Evolutionary conservation across 2,329 filamentous ascomycete species (phyloP), one percentile per base, ranked within the genome.

Genomic region (Aspergillus phoenicis): DNA sequence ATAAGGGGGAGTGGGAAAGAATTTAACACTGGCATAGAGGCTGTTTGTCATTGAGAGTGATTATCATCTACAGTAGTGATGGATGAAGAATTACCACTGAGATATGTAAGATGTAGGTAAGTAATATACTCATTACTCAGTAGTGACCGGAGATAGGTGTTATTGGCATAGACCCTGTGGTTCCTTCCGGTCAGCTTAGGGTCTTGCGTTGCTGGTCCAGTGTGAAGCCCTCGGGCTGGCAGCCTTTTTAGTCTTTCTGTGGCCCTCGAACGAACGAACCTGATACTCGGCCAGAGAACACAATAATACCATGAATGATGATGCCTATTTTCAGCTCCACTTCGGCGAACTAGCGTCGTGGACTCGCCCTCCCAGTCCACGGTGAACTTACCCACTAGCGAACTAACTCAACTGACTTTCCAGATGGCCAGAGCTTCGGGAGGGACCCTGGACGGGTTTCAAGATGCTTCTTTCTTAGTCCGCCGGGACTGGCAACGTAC

Each of bases 381-480:
- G 24, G 49, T 55, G 58, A 53, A 28, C 58, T 59, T 54, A 48
- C 48, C 39, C 48, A 61, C 61, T 63, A 43, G 48, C 52, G 49
- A 57, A 56, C 45, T 53, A 54, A 60, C 30, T 58, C 60, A 48
- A 56, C 57, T 55, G 60, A 51, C 58, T 61, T 54, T 56, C 41
- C 33, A 43, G 54, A 66, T 68, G 66, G 64, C 62, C 66, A 66
- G 66, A 68, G 66, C 66, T 68, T 64, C 64, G 61, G 33, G 54
- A 64, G 62, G 63, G 65, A 68, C 66, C 66, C 65, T 67, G 66
- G 65, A 64, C 60, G 52, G 57, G 66, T 68, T 68, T 68, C 66
- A 68, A 66, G 66, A 68, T 68, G 62, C 59, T 61, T 57, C 39
- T 59, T 56, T 60, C 55, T 45, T 51, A 51, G 47, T 26, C 15